Evolutionary conservation across 305 asterid species (phyloP), one percentile per base, ranked within the genome.

Genomic region (Solanum hybrid): DNA sequence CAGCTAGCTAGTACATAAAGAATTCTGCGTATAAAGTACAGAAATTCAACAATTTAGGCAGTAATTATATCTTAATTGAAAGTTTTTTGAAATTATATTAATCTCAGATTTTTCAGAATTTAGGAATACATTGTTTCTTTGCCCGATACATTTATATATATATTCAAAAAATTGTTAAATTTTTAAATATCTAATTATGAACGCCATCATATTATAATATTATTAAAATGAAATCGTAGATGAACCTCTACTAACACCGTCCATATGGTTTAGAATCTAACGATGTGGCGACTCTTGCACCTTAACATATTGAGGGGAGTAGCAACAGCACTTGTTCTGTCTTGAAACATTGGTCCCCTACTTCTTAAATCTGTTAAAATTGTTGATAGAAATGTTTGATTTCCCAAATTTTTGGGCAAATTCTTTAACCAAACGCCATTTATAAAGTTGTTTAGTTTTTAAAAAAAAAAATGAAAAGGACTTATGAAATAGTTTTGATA

Each of bases 211-310:
- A 45, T 42, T 42, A 42, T 3, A 42, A 42, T 13, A 13, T 2
- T 45, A 45, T 45, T 45, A 13, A 13, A 13, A 4, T 13, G 1
- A 12, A 42, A 42, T 42, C 1, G 15, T 42, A 4, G 17, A 42
- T 42, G 2, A 42, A 42, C 6, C 14, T 11, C 17, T 42, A 42
- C 6, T 4, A 42, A 42, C 69, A 72, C 9, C 17, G 2, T 80
- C 36, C 26, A 80, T 80, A 8, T 40, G 86, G 88, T 71, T 78
- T 85, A 86, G 89, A 88, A 89, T 88, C 4, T 10, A 69, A 86
- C 76, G 73, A 89, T 92, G 94, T 92, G 93, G 90, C 94, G 17
- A 8, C 36, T 66, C 72, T 10, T 79, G 56, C 87, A 88, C 89
- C 80, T 51, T 90, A 75, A 73, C 19, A 32, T 75, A 19, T 36